A percentile compares a stretch with the other conserved stretches of the same genome.
Evolutionary conservation across 495 filamentous ascomycete genomes (phyloP).

Genomic region (Neurospora tetrasperma): DNA sequence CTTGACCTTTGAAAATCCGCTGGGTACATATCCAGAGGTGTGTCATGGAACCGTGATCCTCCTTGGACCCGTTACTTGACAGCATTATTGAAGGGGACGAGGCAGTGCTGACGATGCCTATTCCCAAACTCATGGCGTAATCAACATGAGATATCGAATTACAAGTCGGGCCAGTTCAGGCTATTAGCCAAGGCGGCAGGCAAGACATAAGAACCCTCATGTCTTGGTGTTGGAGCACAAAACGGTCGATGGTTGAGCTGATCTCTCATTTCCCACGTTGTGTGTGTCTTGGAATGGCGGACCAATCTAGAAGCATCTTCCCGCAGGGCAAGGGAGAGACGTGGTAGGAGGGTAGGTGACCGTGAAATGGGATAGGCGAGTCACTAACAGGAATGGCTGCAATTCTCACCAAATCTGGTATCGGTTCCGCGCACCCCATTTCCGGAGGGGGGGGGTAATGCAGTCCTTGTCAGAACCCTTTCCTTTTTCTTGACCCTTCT

Average conservation of each 20-base stretch:
- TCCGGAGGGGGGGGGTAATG: too few species aligned
- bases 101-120: not conserved
- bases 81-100: not conserved
- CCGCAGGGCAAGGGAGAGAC: not conserved
- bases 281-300: not conserved
- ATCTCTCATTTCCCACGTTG: not conserved
- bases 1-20: not conserved
- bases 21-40: not conserved
- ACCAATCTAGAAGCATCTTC: not conserved
- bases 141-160: not conserved
- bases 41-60: not conserved
- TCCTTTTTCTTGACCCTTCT: not conserved
- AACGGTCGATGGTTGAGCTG: not conserved
- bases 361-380: too few species aligned
- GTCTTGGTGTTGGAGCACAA: not conserved
- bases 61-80: not conserved
- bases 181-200: not conserved
- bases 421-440: too few species aligned
- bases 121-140: not conserved
- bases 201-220: not conserved
- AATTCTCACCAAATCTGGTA: not conserved
- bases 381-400: not conserved
- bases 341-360: not conserved
- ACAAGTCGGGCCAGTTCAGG: not conserved
- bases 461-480: not conserved